Evolutionary conservation across 2,329 filamentous ascomycete genomes (phyloP), one percentile per base, ranked within the genome.

Genomic region (Stagonosporopsis cucurbitacearum): DNA sequence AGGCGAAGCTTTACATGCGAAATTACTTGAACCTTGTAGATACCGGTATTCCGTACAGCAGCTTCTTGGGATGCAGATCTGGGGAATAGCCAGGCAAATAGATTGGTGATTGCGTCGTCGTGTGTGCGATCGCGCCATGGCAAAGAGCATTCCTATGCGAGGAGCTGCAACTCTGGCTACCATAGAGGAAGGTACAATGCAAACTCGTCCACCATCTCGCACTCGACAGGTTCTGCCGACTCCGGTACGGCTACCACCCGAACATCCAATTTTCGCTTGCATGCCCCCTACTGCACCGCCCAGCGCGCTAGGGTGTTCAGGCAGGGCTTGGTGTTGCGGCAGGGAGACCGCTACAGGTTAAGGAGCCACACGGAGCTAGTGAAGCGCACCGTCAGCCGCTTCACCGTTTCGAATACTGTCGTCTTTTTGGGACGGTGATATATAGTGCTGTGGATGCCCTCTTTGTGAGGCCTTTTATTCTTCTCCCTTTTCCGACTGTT

Each of bases 361-460:
- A 56, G 57, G 60, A 57, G 54, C 54, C 19, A 36, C 40, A 53
- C 54, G 49, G 49, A 49, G 58, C 62, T 68, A 66, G 62, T 57
- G 64, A 66, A 32, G 54, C 49, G 50, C 51, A 55, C 54, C 58
- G 59, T 62, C 60, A 60, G 61, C 61, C 65, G 62, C 66, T 64
- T 67, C 64, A 68, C 64, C 63, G 63, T 66, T 66, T 66, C 63
- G 62, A 59, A 54, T 50, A 39, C 44, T 45, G 48, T 57, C 39
- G 37, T 49, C 54, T 44, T 35, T 66, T 59, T 57, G 60, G 58
- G 47, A 51, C 39, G 52, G 32, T 39, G 51, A 62, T 66, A 67
- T 67, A 67, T 67, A 67, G 62, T 46, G 55, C 54, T 61, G 57
- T 35, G 54, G 41, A 57, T 50, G 49, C 63, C 61, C 59, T 57